Evolutionary conservation across 2,329 filamentous ascomycete genomes (phyloP), one percentile per base, ranked within the genome.

Genomic region (Apiospora malaysiana): DNA sequence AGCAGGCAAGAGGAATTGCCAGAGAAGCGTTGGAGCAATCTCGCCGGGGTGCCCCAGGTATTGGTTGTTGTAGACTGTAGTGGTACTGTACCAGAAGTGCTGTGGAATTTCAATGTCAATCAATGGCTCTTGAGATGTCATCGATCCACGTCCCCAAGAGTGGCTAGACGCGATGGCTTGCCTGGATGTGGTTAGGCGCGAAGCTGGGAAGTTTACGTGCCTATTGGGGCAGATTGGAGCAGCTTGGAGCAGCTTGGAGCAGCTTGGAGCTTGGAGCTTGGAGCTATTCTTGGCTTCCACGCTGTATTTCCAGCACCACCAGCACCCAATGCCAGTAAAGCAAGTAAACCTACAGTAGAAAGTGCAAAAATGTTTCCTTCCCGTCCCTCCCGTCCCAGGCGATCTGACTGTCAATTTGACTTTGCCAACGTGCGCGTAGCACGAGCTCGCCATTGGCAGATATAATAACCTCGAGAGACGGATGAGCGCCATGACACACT

Each of bases 81-180:
- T 10, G 25, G n/a, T 51, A 25, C 4, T 14, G 23, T 51, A 25
- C 32, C 32, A 32, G 32, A 32, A 6, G 32, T 32, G 32, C 32
- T 42, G 40, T 4, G 10, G 8, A 42, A 42, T 10, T 42, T 9
- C n/a, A n/a, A 42, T 42, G 40, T 14, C 40, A 40, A 10, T 7
- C 42, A 45, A 14, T 45, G 42, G 42, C 42, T 45, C 49, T 6
- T 32, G 49, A 32, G 51, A 32, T 37, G 18, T n/a, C 27, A 59
- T 37, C 51, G 27, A 32, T 59, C 51, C 51, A 32, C 16, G 27
- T 59, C 51, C 51, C 51, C 21, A 32, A 21, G n/a, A 40, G 32
- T 40, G 32, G 3, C 56, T n/a, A 63, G 56, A n/a, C 56, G 56
- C 56, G 56, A 40, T n/a, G 56, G 56, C 51, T 40, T 40, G 56